Base-by-base conservation (phyloP, 345 rosid species). In the Clarkia xantiana region DNA sequence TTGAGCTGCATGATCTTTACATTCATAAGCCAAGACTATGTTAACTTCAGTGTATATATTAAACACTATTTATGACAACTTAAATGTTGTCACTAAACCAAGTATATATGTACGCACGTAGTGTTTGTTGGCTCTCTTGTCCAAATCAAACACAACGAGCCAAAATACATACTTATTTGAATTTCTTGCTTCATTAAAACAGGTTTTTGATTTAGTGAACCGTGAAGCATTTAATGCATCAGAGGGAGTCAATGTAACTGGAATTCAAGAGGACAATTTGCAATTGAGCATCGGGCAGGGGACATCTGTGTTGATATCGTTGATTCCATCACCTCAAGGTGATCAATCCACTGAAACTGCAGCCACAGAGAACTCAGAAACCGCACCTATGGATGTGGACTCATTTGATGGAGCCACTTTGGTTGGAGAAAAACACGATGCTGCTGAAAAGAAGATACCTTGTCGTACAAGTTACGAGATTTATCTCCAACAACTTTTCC, bases 171-270 rank as follows among this genome's bases (percentile, higher is more conserved):
- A 11, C 38, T 29, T 14, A 34, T 13, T 12, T 7, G 19, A 39
- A 15, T 14, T 49, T n/a, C 15, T 40, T 15, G 0, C 16, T 49
- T 25, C 16, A 2, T 1, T 49, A 55, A 63, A 51, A 44, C 76
- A 86, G 96, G 81, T 84, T 43, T 91, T 86, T 79, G 81, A 86
- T 59, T 69, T 81, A 67, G 73, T 86, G 57, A 84, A 73, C 54
- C 79, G 83, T 0, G 96, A 81, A 71, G 87, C 93, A 53, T 75
- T 77, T 55, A 75, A 62, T 57, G 89, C 80, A 71, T 78, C 89
- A 62, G 49, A 51, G 20, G 93, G 93, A 48, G 77, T 84, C 60
- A 86, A 57, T 65, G 77, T 91, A 49, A 77, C 83, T 55, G 96
- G 93, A 61, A 79, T 86, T 44, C 76, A 69, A 45, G 98, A 91